Percentiles rank a stretch among this genome's conserved stretches.
Evolutionary conservation across 2,329 filamentous ascomycete species (phyloP).

Genomic region (Sporothrix pallida): DNA sequence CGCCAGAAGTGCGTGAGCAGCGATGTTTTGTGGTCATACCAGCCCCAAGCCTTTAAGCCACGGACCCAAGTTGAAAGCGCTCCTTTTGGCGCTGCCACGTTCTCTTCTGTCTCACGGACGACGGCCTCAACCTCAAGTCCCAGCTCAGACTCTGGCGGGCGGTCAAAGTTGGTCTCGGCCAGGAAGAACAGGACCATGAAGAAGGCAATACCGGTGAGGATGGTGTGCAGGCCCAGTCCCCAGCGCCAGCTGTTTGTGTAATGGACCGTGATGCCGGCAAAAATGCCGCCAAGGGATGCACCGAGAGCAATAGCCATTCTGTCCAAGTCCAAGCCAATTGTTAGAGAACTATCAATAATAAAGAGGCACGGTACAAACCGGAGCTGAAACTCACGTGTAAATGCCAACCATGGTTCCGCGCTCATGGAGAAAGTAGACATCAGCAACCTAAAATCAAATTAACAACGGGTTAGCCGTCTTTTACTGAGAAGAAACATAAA

Average conservation of each 20-base stretch:
- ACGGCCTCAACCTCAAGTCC: background rate
- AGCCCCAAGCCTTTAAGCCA: background rate
- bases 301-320: slow-evolving; percentile 12
- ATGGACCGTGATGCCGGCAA: slow-evolving; percentile 8
- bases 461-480: slow-evolving; percentile 2
- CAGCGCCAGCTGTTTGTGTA: slow-evolving; percentile 15
- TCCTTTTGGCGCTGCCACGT: background rate
- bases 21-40: slow-evolving; percentile 20
- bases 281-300: slow-evolving; percentile 10
- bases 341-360: background rate
- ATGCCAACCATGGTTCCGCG: slow-evolving; percentile 18
- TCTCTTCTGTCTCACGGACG: background rate
- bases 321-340: no score
- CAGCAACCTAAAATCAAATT: slow-evolving; percentile 1
- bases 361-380: background rate
- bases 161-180: slow-evolving; percentile 18
- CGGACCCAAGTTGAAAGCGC: background rate
- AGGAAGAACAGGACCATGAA: slow-evolving; percentile 12
- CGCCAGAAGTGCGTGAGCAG: background rate
- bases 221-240: slow-evolving; percentile 16
- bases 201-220: slow-evolving; percentile 14
- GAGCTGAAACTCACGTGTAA: slow-evolving; percentile 10
- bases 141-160: slow-evolving; percentile 6
- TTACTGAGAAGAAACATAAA: no score
- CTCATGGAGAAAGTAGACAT: slow-evolving; percentile 10